Conservation (phyloP, 2,329 filamentous ascomycete genomes). For the Bimuria novae-zelandiae region DNA sequence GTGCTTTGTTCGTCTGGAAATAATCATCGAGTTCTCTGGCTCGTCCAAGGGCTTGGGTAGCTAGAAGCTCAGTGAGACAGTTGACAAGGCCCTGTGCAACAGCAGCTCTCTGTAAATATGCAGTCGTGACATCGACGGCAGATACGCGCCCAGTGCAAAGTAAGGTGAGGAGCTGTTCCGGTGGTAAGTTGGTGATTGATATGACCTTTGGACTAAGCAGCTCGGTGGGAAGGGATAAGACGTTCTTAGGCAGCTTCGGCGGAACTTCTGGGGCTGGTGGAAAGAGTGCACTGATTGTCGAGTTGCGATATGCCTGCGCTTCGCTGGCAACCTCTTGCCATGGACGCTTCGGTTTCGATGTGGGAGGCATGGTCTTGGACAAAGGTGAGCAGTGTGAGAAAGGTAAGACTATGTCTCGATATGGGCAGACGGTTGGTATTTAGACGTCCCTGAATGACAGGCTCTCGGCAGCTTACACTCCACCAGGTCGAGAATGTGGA, state of each 20-base stretch:
- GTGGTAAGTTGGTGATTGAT: constrained; percentile 25
- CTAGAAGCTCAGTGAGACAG: constrained; percentile 33
- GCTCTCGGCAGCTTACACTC: background rate
- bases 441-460: background rate
- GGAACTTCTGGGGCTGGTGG: constrained; percentile 26
- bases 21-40: constrained; percentile 50
- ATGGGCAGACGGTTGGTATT: background rate
- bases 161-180: constrained; percentile 24
- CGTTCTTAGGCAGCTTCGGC: constrained; percentile 25
- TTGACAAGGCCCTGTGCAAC: constrained; percentile 33
- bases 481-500: background rate
- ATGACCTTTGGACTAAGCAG: constrained; percentile 19
- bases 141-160: constrained; percentile 28
- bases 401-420: too few species aligned
- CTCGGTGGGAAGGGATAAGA: constrained; percentile 21
- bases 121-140: constrained; percentile 28
- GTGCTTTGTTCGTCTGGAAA: constrained; percentile 40
- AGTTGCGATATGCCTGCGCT: constrained; percentile 33
- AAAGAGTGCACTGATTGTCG: constrained; percentile 24
- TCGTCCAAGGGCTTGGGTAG: constrained; percentile 43
- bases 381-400: background rate
- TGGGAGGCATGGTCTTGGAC: constrained; percentile 11
- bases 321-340: constrained; percentile 34
- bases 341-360: constrained; percentile 12
- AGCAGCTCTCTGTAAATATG: constrained; percentile 32